phyloP scores from a whole-genome alignment of 1,284 basidiomycete species.

The Gomphus sp. region DNA sequence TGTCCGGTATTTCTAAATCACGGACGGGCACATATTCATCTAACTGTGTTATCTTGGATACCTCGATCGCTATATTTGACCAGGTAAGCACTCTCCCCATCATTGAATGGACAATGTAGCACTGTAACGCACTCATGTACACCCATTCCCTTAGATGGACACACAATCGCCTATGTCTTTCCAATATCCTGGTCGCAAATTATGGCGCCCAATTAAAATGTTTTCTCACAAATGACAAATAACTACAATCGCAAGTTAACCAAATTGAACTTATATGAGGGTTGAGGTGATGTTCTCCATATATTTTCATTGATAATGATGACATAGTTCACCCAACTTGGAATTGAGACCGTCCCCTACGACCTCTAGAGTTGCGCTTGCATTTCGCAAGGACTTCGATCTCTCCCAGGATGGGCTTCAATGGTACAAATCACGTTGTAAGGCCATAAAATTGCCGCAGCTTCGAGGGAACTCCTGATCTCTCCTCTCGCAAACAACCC shows the following conservation, averaged over 20 bases:
- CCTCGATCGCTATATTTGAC: neutral
- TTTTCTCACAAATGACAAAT: no score
- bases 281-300: neutral
- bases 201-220: neutral
- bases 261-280: neutral
- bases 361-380: neutral
- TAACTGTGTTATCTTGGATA: neutral
- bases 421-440: neutral
- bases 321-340: neutral
- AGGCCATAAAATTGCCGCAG: neutral
- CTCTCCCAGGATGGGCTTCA: neutral
- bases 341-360: neutral
- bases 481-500: neutral
- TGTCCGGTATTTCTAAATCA: neutral
- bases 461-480: neutral
- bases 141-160: neutral
- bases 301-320: neutral
- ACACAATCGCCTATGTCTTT: neutral
- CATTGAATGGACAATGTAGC: neutral
- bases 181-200: neutral
- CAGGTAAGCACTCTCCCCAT: neutral
- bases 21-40: neutral
- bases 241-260: no score
- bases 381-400: neutral
- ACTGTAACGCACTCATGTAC: neutral